Base-by-base conservation (phyloP, 2,329 filamentous ascomycete species). In the Aspergillus sergii region DNA sequence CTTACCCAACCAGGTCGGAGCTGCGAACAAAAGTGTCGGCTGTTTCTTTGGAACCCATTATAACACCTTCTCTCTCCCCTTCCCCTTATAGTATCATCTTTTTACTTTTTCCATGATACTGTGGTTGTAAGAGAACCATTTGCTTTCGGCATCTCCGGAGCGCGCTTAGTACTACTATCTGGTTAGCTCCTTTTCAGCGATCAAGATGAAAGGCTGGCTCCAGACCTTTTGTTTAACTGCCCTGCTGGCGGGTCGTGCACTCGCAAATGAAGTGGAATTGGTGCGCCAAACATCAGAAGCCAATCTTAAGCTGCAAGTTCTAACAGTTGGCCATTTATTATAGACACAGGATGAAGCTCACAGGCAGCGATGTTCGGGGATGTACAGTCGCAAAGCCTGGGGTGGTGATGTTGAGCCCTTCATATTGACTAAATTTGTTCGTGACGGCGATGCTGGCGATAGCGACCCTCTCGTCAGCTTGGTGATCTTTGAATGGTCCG, bases 401-500 rank as follows among this genome's bases (percentile, higher is more conserved):
- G 93, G 93, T 71, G 94, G 94, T 63, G 86, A 88, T 41, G 86
- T 93, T 64, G 92, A 97, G 71, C 94, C 94, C 23, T 96, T 93
- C 81, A 97, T 98, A 76, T 85, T 91, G 70, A 86, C 93, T 76
- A 93, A 92, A 75, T 96, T 97, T 73, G 80, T 90, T 46, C 85
- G 87, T 67, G 85, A 80, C 74, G 83, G 80, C 76, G 78, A 86
- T 72, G 81, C 85, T 62, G 84, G 86, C 36, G 83, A 89, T 61
- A 81, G 85, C 53, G 91, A 96, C 75, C 90, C 91, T 6, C 83
- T 92, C 50, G 90, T 93, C 68, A 96, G 93, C 77, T 80, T 97
- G 70, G 84, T 97, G 58, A 90, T 99, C 67, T 99, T 97, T 77
- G 94, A 99, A 80, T 99, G 94, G 92, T 89, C 86, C 69, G 95